These are phyloP conservation scores for Asterochloris erici DNA, from an alignment of 139 green algal species.

Conservation along the genomic window DNA sequence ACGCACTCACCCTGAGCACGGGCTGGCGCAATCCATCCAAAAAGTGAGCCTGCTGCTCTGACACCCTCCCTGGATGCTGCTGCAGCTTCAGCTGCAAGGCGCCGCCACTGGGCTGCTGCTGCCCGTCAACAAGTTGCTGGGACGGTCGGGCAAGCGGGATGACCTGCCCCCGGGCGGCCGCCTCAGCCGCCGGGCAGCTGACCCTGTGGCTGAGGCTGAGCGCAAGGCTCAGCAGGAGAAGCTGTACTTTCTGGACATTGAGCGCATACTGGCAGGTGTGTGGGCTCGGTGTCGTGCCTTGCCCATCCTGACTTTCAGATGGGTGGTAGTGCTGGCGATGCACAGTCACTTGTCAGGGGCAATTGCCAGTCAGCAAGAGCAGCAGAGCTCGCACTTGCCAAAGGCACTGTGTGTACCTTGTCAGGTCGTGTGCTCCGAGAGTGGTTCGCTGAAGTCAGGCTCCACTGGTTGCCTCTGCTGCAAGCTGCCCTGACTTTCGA, in stretches of 20 bases:
- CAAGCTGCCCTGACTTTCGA: too few species aligned
- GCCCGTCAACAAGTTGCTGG: constrained; percentile 2
- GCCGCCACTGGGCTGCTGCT: constrained; percentile 1
- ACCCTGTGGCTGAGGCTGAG: constrained; percentile 73
- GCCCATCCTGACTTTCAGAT: not conserved
- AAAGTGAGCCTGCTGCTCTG: too few species aligned
- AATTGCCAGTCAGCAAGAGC: too few species aligned
- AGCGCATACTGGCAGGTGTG: constrained; percentile 39
- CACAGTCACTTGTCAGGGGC: too few species aligned
- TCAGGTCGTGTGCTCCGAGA: too few species aligned
- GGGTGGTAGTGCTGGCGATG: too few species aligned
- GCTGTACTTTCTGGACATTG: constrained; percentile 83
- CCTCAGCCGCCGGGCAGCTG: constrained; percentile 59
- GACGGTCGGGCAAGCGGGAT: constrained; percentile 4
- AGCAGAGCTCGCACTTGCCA: too few species aligned
- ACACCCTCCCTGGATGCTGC: not conserved
- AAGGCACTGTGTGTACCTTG: too few species aligned
- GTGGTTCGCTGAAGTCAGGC: too few species aligned
- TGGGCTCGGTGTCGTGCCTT: not conserved
- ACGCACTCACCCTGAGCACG: too few species aligned
- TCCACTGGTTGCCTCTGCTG: too few species aligned
- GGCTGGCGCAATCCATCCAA: too few species aligned
- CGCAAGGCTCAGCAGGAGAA: constrained; percentile 73
- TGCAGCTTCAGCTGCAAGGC: constrained; percentile 7
- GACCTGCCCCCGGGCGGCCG: constrained; percentile 49